A percentile compares a stretch with the other conserved stretches of the same genome.
Conservation (phyloP, 2,329 filamentous ascomycete genomes). For the Talaromyces sp. region DNA sequence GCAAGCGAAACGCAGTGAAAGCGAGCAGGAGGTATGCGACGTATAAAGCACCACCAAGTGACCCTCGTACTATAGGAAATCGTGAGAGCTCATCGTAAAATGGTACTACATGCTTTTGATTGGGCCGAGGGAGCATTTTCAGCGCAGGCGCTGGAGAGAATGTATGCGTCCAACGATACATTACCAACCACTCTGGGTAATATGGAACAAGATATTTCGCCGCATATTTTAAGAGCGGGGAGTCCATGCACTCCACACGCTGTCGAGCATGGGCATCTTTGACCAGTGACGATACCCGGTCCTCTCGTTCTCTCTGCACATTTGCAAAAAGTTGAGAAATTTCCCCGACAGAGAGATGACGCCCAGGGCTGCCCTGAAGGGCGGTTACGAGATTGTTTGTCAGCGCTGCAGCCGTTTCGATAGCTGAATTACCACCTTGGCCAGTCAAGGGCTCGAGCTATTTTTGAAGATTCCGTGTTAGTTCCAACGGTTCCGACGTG, state of each 20-base stretch:
- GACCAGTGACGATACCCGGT: conserved; percentile 10
- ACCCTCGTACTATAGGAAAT: not conserved
- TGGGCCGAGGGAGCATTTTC: not conserved
- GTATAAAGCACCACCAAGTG: not conserved
- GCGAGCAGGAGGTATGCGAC: not conserved
- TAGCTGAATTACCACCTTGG: conserved; percentile 18
- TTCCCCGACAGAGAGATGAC: not conserved
- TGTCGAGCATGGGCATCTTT: conserved; percentile 14
- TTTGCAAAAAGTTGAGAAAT: not conserved
- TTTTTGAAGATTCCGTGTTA: not conserved
- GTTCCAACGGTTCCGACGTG: too few relatives aligned
- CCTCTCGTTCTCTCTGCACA: conserved; percentile 12
- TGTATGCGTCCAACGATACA: not conserved
- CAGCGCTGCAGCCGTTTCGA: conserved; percentile 18
- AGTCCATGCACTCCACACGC: conserved; percentile 16
- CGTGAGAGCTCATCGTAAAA: not conserved
- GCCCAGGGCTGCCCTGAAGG: not conserved
- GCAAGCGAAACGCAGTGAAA: not conserved
- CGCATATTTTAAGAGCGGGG: conserved; percentile 13
- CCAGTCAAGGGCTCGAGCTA: conserved; percentile 16
- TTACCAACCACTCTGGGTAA: not conserved
- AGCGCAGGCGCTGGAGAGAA: not conserved
- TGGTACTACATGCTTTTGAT: not conserved
- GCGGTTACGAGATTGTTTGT: conserved; percentile 14
- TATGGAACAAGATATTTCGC: not conserved